Conservation (phyloP, 2,329 filamentous ascomycete genomes). For the Cladobotryum mycophilum region DNA sequence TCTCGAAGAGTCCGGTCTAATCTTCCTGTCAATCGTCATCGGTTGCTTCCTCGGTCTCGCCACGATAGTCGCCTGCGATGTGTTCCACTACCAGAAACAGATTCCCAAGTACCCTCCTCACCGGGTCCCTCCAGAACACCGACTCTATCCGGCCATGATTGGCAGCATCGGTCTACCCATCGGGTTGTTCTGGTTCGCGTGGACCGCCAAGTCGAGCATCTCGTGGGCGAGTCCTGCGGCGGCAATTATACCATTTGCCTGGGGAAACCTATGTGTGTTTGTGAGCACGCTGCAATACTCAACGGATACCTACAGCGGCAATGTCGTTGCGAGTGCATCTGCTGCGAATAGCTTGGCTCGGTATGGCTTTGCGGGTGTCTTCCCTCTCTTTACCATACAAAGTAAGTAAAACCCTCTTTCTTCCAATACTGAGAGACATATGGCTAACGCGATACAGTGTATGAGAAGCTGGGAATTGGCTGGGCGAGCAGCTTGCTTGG, state of each 20-base stretch:
- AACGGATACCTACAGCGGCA: constrained; percentile 49
- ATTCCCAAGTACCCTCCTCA: constrained; percentile 25
- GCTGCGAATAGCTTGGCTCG: constrained; percentile 54
- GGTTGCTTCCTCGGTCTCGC: constrained; percentile 39
- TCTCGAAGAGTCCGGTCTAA: constrained; percentile 35
- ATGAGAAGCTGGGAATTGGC: constrained; percentile 34
- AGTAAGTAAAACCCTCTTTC: constrained; percentile 29
- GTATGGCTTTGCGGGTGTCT: constrained; percentile 49
- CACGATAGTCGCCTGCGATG: constrained; percentile 36
- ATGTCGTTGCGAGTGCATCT: constrained; percentile 50
- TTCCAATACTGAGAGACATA: rapidly evolving
- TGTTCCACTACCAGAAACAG: constrained; percentile 35
- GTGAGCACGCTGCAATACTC: constrained; percentile 47
- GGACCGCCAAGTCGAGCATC: constrained; percentile 41
- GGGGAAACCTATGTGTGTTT: constrained; percentile 56
- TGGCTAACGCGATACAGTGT: constrained; percentile 30
- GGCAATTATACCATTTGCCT: constrained; percentile 50
- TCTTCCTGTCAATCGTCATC: constrained; percentile 40
- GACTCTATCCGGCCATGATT: constrained; percentile 53
- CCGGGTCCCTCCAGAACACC: constrained; percentile 46
- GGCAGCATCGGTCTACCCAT: constrained; percentile 48
- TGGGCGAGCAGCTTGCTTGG: constrained; percentile 44
- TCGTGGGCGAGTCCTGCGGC: constrained; percentile 46
- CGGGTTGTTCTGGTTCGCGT: constrained; percentile 55
- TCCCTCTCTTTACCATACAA: constrained; percentile 56